Evolutionary conservation across 371 early-diverging fungal species (phyloP).

Genomic region (Quaeritorhiza haematococci): DNA sequence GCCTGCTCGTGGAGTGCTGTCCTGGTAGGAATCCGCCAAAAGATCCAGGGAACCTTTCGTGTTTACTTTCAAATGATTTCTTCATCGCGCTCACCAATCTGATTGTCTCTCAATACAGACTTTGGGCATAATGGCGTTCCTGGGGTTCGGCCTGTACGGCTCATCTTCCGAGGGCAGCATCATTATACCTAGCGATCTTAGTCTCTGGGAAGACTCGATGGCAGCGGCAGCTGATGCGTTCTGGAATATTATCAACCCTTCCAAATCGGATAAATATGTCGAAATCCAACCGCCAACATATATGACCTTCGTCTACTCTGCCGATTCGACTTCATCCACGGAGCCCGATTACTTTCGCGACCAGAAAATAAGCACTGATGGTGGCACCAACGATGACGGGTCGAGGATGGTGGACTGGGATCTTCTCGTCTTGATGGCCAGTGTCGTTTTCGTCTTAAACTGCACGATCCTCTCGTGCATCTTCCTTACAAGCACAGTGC

Average conservation of each 20-base stretch:
- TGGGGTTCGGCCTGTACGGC: constrained; percentile 25
- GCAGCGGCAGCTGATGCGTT: constrained; percentile 24
- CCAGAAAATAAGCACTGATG: not conserved
- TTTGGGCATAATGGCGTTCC: constrained; percentile 11
- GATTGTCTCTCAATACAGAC: too few relatives aligned
- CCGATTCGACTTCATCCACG: not conserved
- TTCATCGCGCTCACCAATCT: too few relatives aligned
- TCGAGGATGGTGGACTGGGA: not conserved
- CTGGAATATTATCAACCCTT: constrained; percentile 30
- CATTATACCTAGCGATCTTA: not conserved
- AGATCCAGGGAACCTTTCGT: too few relatives aligned
- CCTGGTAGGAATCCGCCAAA: too few relatives aligned
- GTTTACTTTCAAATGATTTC: too few relatives aligned
- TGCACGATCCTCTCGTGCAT: too few relatives aligned
- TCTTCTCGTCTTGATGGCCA: not conserved
- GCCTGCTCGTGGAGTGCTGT: too few relatives aligned
- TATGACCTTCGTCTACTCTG: constrained; percentile 10
- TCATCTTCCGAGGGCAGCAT: not conserved
- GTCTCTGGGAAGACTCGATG: constrained; percentile 20
- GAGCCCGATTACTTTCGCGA: not conserved
- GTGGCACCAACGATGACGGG: not conserved
- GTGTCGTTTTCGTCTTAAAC: too few relatives aligned
- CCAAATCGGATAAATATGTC: constrained; percentile 22
- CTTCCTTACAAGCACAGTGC: too few relatives aligned
- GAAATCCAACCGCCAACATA: constrained; percentile 25